Base-by-base conservation (phyloP, 2,329 filamentous ascomycete species). In the Aaosphaeria arxii region DNA sequence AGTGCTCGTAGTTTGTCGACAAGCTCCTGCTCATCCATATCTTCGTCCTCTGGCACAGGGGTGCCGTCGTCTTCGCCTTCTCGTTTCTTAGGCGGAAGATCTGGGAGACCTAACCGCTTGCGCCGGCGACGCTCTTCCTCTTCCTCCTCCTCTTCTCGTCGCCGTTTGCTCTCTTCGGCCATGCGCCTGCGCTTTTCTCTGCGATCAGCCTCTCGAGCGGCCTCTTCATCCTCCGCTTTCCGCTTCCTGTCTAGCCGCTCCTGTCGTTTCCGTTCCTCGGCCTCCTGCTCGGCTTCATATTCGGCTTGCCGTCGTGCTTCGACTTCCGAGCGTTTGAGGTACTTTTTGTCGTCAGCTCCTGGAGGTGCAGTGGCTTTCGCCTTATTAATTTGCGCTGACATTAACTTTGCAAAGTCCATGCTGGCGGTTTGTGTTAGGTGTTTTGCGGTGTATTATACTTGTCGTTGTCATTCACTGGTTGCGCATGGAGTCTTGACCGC, bases 361-460 rank as follows among this genome's bases (percentile, higher is more conserved):
- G 71, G 54, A 45, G 73, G 58, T 39, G 73, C 57, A 39, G 72
- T 57, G 39, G 72, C 57, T 70, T 89, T 89, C 58, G 86, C 79
- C 71, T 94, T 95, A 62, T 88, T 84, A 63, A 99, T 94, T 72
- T 96, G 91, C 66, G 90, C 88, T 63, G 88, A 85, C 89, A 99
- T 95, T 42, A 99, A 77, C 33, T 90, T 83, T 52, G 91, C 91
- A 76, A 99, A 99, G 72, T 99, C 91, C 94, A 99, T 99, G 57
- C 52, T 77, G 66, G 53, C 31, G 33, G 11, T 24, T 24, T 24
- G 17, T 24, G 3, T 3, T n/a, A 24, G 17, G 17, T 24, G 17
- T 24, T 24, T 24, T 24, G 17, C 17, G 17, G 17, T 24, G 17
- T 24, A 24, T 24, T 24, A 3, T 24, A 24, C 17, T 24, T 24